Base-by-base conservation (phyloP, 805 yeast species). In the Cyberlindnera americana region DNA sequence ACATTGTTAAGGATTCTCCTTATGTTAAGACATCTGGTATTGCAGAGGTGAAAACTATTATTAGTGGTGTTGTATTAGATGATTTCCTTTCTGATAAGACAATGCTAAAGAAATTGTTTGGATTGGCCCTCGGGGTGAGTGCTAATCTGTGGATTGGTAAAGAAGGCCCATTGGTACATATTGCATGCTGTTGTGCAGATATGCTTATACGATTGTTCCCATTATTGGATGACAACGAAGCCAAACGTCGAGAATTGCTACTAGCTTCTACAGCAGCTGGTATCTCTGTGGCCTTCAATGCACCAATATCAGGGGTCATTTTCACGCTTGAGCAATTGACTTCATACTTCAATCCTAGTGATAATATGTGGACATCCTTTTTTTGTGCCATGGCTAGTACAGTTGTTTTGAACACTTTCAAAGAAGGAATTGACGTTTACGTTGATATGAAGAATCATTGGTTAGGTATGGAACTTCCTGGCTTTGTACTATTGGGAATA, bases 301-400 rank as follows among this genome's bases (percentile, higher is more conserved):
- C 95, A 0, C 95, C 96, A 3, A 79, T 88, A 40, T 95, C 95
- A 7, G 96, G 95, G 1, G 93, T 88, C 2, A 58, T 87, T 23
- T 88, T 86, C 58, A 81, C 83, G 5, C 58, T 84, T 15, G 95
- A 87, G 52, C 78, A 77, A 45, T 65, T 82, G 31, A 77, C 82
- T 4, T 73, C 79, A 24, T 83, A 74, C 53, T 77, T 81, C 53
- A 75, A 73, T 34, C 76, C 81, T 16, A 77, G 76, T 19, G 74
- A 71, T 44, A 69, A 81, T 44, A 75, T 87, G 79, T 87, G 95
- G 96, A 80, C 79, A 50, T 77, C 89, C 6, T 88, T 87, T 60
- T 82, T 85, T 3, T 78, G 87, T 50, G 81, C 95, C 1, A 83
- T 88, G 50, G 65, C 81, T 10, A 81, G 88, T 2, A 81, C 83